Percentiles rank a stretch among this genome's conserved stretches.
phyloP scores from a whole-genome alignment of 2,329 filamentous ascomycete genomes.

The Fusarium sp. region DNA sequence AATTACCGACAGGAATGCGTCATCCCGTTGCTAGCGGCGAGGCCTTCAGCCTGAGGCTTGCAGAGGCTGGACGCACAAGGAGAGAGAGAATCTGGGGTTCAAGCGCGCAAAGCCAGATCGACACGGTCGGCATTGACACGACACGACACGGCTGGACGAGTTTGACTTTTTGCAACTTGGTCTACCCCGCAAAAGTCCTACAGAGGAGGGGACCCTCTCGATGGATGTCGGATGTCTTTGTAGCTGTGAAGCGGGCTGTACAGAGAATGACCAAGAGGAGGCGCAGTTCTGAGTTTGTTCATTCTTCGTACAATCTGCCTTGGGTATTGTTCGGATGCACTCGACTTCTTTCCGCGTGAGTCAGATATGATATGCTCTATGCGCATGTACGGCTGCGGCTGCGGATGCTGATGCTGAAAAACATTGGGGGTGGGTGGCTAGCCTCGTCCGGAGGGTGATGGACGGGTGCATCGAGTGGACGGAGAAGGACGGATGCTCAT shows the following conservation, averaged over 20 bases:
- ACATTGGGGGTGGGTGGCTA: slow-evolving; percentile 24
- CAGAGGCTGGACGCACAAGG: background rate
- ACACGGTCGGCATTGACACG: slow-evolving; percentile 12
- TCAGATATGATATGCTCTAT: background rate
- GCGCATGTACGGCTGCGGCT: slow-evolving; percentile 21
- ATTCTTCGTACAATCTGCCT: background rate
- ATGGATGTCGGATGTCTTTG: background rate
- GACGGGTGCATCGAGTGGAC: slow-evolving; percentile 23
- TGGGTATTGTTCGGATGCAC: slow-evolving; percentile 13
- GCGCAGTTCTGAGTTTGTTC: slow-evolving; percentile 18
- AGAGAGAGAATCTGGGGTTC: slow-evolving; percentile 29
- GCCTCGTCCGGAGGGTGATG: slow-evolving; percentile 24
- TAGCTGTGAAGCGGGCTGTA: slow-evolving; percentile 4
- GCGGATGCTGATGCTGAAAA: slow-evolving; percentile 10
- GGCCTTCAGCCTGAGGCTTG: slow-evolving; percentile 17
- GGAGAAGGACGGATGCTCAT: background rate
- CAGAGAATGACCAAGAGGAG: slow-evolving; percentile 14
- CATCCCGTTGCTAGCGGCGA: slow-evolving; percentile 40
- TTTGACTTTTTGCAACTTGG: slow-evolving; percentile 15
- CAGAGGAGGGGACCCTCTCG: slow-evolving; percentile 17
- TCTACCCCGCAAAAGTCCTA: slow-evolving; percentile 30
- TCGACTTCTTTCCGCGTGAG: slow-evolving; percentile 5
- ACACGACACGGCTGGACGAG: background rate
- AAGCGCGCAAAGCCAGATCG: slow-evolving; percentile 10
- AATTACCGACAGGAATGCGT: slow-evolving; percentile 47